Conservation (phyloP, 441 rosid species). For the Capsella rubella region DNA sequence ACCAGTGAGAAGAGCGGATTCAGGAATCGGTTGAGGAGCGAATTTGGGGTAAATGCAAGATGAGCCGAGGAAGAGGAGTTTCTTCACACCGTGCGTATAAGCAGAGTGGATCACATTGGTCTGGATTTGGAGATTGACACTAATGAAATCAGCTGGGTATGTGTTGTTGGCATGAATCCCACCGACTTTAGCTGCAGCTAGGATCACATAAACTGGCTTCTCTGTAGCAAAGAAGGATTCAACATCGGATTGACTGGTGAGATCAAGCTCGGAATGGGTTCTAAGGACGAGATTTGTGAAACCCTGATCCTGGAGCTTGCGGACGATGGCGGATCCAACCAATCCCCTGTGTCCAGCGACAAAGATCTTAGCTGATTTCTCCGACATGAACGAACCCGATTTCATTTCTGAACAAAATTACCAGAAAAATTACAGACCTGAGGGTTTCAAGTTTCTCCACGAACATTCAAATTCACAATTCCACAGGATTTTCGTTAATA, state of each 20-base stretch:
- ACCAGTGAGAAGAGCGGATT: conserved; percentile 77
- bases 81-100: conserved; percentile 65
- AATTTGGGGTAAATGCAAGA: conserved; percentile 94
- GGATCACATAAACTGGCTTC: conserved; percentile 67
- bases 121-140: conserved; percentile 90
- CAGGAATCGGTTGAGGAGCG: conserved; percentile 95
- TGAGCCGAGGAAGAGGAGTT: conserved; percentile 88
- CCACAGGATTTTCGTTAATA: neutral
- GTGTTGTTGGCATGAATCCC: conserved; percentile 97
- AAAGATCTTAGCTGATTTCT: conserved; percentile 77
- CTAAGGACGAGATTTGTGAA: conserved; percentile 70
- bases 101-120: conserved; percentile 92
- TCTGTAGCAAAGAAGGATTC: conserved; percentile 73
- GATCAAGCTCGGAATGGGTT: conserved; percentile 80
- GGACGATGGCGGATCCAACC: conserved; percentile 87
- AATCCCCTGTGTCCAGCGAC: conserved; percentile 96
- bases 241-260: conserved; percentile 74
- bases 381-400: conserved; percentile 53
- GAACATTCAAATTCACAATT: neutral
- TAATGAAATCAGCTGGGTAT: conserved; percentile 94
- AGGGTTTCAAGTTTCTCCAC: neutral
- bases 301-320: conserved; percentile 62
- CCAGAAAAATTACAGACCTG: neutral
- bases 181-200: conserved; percentile 94
- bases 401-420: conserved; percentile 25